These are phyloP conservation scores for Coemansia sp. DNA, from an alignment of 192 early-diverging fungal species.

Conservation along the genomic window DNA sequence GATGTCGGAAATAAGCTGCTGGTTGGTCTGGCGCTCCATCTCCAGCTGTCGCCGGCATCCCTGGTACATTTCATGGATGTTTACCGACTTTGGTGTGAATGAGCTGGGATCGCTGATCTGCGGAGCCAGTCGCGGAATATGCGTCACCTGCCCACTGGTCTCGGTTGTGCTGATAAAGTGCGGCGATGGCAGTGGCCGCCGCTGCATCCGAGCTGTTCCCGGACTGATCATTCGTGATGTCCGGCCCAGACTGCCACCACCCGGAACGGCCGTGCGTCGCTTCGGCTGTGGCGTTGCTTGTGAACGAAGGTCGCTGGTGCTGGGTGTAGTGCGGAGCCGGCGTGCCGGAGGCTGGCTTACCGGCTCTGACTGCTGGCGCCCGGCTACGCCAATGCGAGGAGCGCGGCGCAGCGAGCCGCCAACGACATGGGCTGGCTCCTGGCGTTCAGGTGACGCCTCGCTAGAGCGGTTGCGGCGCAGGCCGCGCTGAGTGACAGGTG, in stretches of 20 bases:
- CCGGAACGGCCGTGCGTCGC: not conserved
- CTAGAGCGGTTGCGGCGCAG: constrained; percentile 24
- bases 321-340: constrained; percentile 5
- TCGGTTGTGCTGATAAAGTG: not conserved
- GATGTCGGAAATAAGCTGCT: constrained; percentile 18
- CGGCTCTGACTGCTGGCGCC: constrained; percentile 35
- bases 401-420: constrained; percentile 9
- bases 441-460: constrained; percentile 10
- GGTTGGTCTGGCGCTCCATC: constrained; percentile 18
- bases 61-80: constrained; percentile 3
- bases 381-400: constrained; percentile 8
- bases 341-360: constrained; percentile 1
- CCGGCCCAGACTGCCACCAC: not conserved
- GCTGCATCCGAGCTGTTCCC: not conserved
- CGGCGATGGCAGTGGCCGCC: constrained; percentile 19
- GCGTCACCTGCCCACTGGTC: constrained; percentile 4
- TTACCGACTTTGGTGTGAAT: not conserved
- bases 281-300: constrained; percentile 1
- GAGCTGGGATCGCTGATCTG: not conserved
- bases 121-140: constrained; percentile 20
- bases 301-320: constrained; percentile 2
- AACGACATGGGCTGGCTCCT: not conserved
- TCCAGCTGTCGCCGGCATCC: constrained; percentile 10
- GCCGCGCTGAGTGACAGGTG: constrained; percentile 5
- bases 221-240: constrained; percentile 1